phyloP scores from a whole-genome alignment of 768 basidiomycete genomes.

The Cyathus striatus region DNA sequence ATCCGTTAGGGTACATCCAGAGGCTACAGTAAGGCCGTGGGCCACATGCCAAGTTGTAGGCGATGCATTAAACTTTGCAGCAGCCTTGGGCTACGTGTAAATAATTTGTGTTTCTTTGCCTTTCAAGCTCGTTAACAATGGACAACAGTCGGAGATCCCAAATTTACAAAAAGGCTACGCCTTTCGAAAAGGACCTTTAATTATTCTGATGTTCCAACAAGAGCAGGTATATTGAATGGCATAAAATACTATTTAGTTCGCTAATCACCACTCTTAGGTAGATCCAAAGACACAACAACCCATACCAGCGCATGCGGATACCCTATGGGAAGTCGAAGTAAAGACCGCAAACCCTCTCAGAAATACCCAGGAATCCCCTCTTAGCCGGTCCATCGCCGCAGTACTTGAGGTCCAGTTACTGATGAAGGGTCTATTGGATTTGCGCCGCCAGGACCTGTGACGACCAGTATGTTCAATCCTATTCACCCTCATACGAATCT shows the following conservation, averaged over 20 bases:
- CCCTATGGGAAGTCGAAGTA: slow-evolving; percentile 86
- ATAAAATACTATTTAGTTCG: slow-evolving; percentile 4
- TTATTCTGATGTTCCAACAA: slow-evolving; percentile 83
- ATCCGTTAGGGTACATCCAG: slow-evolving; percentile 76
- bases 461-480: neutral
- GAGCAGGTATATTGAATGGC: slow-evolving; percentile 53
- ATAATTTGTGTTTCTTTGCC: neutral
- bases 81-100: slow-evolving; percentile 72
- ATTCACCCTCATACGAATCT: slow-evolving; percentile 38
- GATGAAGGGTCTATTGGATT: slow-evolving; percentile 81
- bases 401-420: slow-evolving; percentile 77
- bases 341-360: slow-evolving; percentile 77
- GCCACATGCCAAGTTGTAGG: slow-evolving; percentile 74
- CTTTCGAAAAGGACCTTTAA: slow-evolving; percentile 63
- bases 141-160: slow-evolving; percentile 60
- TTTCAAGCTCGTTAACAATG: neutral
- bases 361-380: slow-evolving; percentile 72
- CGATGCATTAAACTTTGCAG: slow-evolving; percentile 77
- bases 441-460: slow-evolving; percentile 68
- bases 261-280: too few species aligned
- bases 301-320: slow-evolving; percentile 72
- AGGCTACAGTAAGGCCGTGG: slow-evolving; percentile 86
- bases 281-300: slow-evolving; percentile 73
- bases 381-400: slow-evolving; percentile 65
- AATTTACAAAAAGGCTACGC: slow-evolving; percentile 78